These are phyloP conservation scores for Tetradesmus lagerheimii DNA, from an alignment of 139 green algal genomes.

Conservation along the genomic window DNA sequence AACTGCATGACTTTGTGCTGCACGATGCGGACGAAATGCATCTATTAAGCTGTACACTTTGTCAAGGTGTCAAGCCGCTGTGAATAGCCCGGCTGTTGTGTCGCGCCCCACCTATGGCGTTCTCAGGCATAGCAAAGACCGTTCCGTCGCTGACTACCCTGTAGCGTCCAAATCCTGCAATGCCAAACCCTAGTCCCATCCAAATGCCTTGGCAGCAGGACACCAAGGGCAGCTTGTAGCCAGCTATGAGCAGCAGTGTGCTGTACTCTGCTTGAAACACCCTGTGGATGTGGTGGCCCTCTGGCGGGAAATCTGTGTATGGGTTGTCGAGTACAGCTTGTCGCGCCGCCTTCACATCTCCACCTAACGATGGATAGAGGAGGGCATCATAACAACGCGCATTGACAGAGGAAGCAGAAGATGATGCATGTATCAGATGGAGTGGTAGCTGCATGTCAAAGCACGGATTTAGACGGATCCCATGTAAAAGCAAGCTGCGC, in stretches of 20 bases:
- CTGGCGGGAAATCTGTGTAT: not conserved
- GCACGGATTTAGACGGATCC: no score
- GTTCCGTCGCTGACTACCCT: constrained; percentile 34
- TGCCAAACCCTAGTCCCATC: constrained; percentile 47
- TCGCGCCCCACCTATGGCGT: constrained; percentile 23
- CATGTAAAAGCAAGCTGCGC: no score
- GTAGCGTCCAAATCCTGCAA: constrained; percentile 23
- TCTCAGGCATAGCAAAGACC: constrained; percentile 49
- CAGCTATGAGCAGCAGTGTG: constrained; percentile 3
- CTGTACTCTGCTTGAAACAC: constrained; percentile 39
- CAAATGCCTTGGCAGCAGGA: constrained; percentile 44
- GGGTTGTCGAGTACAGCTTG: constrained; percentile 31
- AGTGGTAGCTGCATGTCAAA: no score
- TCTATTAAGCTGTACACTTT: no score
- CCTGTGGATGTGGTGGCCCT: constrained; percentile 43
- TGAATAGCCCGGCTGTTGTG: not conserved
- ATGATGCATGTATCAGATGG: no score
- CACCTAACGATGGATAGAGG: not conserved
- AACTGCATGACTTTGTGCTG: no score
- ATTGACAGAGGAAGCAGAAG: not conserved
- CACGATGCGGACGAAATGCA: no score
- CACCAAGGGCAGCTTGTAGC: constrained; percentile 18
- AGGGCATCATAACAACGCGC: not conserved
- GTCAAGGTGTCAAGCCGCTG: no score
- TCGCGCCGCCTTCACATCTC: constrained; percentile 36